Percentiles rank a stretch among this genome's conserved stretches.
phyloP scores from a whole-genome alignment of 169 alveolate genomes.

The Cryptosporidium ryanae region DNA sequence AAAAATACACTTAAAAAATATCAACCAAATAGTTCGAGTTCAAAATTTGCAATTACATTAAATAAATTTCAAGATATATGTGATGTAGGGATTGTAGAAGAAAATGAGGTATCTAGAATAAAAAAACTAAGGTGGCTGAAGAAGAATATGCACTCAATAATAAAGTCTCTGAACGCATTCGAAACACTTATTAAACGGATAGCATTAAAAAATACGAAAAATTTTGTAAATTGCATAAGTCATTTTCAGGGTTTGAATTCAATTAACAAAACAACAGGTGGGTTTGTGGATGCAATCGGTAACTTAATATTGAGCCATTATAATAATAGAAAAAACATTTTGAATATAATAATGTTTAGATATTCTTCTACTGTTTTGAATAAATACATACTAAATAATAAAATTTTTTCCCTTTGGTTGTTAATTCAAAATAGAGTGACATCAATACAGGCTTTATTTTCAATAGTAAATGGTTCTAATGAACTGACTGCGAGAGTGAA shows the following conservation, averaged over 20 bases:
- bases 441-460: constrained; percentile 18
- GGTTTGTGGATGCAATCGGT: constrained; percentile 8
- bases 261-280: constrained; percentile 2
- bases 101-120: not conserved
- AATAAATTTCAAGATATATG: constrained; percentile 39
- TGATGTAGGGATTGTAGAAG: constrained; percentile 3
- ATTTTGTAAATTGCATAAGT: constrained; percentile 47
- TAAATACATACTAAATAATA: constrained; percentile 26
- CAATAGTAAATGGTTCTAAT: constrained; percentile 13
- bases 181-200: constrained; percentile 5
- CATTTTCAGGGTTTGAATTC: constrained; percentile 35
- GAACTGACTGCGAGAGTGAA: constrained; percentile 6
- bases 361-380: constrained; percentile 8
- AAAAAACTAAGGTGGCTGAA: constrained; percentile 31
- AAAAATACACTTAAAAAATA: not conserved
- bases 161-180: not conserved
- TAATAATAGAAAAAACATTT: constrained; percentile 42
- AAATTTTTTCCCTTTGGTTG: constrained; percentile 49
- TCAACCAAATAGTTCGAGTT: not conserved
- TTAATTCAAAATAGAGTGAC: constrained; percentile 42
- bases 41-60: constrained; percentile 14
- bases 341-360: constrained; percentile 9
- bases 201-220: constrained; percentile 7
- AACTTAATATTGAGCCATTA: not conserved
- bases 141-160: constrained; percentile 13